Conservation (phyloP, 805 yeast genomes). For the Teunomyces tritomae region DNA sequence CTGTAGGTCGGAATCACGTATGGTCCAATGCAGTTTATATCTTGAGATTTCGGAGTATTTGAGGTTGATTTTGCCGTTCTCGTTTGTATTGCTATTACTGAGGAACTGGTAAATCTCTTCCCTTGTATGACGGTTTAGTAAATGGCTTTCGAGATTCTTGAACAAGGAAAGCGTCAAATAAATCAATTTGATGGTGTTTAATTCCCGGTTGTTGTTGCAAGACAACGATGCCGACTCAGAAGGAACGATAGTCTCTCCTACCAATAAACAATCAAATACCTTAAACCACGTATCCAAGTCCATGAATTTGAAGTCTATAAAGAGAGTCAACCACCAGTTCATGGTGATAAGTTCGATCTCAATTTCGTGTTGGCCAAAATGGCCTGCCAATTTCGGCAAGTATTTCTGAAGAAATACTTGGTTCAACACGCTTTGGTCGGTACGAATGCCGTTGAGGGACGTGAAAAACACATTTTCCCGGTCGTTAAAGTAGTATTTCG, state of each 20-base stretch:
- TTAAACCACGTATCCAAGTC: constrained; percentile 51
- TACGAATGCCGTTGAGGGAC: constrained; percentile 27
- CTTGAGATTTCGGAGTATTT: constrained; percentile 12
- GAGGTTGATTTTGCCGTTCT: constrained; percentile 1
- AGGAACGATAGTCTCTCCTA: constrained; percentile 8
- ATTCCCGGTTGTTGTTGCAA: neutral
- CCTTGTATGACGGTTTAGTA: constrained; percentile 22
- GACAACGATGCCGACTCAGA: neutral
- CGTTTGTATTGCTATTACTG: constrained; percentile 6
- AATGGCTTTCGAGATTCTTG: constrained; percentile 30
- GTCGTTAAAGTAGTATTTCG: constrained; percentile 26
- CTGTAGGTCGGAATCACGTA: neutral
- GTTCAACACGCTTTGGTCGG: constrained; percentile 39
- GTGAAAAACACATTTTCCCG: constrained; percentile 9
- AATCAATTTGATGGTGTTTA: constrained; percentile 27
- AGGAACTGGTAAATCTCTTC: constrained; percentile 28
- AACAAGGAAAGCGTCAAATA: constrained; percentile 35
- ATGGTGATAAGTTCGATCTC: constrained; percentile 50
- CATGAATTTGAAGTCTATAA: constrained; percentile 44
- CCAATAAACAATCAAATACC: constrained; percentile 47
- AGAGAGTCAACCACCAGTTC: constrained; percentile 57
- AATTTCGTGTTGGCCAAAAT: constrained; percentile 32
- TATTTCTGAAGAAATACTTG: constrained; percentile 27
- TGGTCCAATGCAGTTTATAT: constrained; percentile 5
- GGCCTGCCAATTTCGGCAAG: constrained; percentile 40